These are phyloP conservation scores for Candida bentonensis DNA, from an alignment of 805 yeast species.

Conservation along the genomic window DNA sequence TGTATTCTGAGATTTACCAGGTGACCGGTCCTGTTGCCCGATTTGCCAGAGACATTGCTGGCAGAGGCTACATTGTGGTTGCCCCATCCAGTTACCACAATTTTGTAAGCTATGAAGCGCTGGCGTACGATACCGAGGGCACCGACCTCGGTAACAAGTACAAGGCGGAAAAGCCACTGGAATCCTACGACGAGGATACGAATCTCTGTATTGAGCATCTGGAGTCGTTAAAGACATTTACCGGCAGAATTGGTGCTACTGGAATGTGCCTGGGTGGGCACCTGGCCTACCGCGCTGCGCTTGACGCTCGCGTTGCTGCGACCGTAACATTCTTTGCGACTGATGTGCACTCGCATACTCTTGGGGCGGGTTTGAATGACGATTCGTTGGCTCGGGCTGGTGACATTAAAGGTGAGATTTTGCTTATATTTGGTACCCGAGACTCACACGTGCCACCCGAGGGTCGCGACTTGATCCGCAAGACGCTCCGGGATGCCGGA, in stretches of 20 bases:
- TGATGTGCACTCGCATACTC: conserved; percentile 54
- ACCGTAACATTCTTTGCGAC: conserved; percentile 70
- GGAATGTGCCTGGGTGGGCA: conserved; percentile 87
- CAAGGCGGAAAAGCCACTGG: conserved; percentile 52
- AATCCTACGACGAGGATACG: conserved; percentile 66
- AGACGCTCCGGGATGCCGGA: conserved; percentile 39
- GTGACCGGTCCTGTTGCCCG: conserved; percentile 63
- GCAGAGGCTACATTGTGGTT: conserved; percentile 67
- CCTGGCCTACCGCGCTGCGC: conserved; percentile 54
- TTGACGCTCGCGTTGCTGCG: conserved; percentile 51
- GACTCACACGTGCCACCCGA: conserved; percentile 71
- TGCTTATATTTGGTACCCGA: conserved; percentile 60
- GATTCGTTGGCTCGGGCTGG: conserved; percentile 52
- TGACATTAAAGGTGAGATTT: conserved; percentile 41
- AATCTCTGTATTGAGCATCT: conserved; percentile 50
- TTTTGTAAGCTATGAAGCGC: conserved; percentile 46
- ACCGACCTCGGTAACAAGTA: conserved; percentile 61
- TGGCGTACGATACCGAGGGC: conserved; percentile 57
- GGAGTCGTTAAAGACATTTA: conserved; percentile 42
- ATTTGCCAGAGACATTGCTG: conserved; percentile 65
- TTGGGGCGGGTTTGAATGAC: conserved; percentile 51
- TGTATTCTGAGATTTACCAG: conserved; percentile 69
- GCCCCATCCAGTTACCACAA: conserved; percentile 72
- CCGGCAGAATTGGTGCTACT: conserved; percentile 64
- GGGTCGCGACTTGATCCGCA: conserved; percentile 61